Base-by-base conservation (phyloP, 306 rosid genomes). In the Fragaria iinumae region DNA sequence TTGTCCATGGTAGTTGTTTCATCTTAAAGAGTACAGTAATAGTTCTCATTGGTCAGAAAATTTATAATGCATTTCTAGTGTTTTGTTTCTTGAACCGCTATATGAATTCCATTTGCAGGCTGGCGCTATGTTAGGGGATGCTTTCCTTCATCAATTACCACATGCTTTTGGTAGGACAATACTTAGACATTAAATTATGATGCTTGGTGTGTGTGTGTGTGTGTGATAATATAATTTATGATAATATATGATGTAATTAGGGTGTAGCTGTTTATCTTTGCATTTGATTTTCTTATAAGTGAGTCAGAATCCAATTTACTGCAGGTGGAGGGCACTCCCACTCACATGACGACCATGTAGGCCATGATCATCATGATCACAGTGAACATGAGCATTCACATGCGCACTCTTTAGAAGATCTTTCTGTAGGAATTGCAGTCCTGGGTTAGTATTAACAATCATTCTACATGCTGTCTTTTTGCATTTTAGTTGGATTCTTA, bases 41-140 rank as follows among this genome's bases (percentile, higher is more conserved):
- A 18, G 11, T 66, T 67, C 50, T 67, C 29, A 67, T 5, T 67
- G 10, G 9, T n/a, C 50, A 41, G 13, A 20, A 32, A 4, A 18
- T 11, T 53, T 20, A n/a, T 2, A 36, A n/a, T 0, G 21, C 70
- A 18, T 36, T 36, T 4, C 70, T 66, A 17, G 48, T 67, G 34
- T 67, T 41, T n/a, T 21, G 17, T 67, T n/a, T 67, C 34, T 41
- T 43, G 18, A 41, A 18, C 14, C 36, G 5, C 8, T 11, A 45
- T 29, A 6, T 71, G 67, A 44, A 13, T 50, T 14, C 60, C 72
- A 38, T 77, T 44, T 84, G 78, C 93, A 94, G 98, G 98, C 98
- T 69, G 98, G 98, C 52, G 98, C 98, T 57, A 94, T 94, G 98
- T 75, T 94, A 77, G 98, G 98, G 49, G 98, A 94, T 84, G 97